Percentiles rank a stretch among this genome's conserved stretches.
Conservation (phyloP, 1,139 yeast genomes). For the Candida neerlandica region DNA sequence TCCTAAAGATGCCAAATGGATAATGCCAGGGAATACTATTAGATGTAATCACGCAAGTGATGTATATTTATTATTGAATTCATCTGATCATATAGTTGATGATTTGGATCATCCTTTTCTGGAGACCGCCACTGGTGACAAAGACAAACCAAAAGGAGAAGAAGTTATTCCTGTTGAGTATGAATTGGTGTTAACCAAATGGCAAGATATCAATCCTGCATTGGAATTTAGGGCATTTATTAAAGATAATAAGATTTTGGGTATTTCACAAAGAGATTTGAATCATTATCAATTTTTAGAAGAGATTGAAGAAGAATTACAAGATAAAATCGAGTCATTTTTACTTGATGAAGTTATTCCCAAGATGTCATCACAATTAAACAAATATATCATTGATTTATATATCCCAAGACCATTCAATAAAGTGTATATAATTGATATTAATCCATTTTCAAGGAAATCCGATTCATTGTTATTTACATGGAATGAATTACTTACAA, state of each 20-base stretch:
- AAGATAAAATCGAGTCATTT: constrained; percentile 55
- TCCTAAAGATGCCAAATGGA: constrained; percentile 95
- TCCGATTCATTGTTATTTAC: constrained; percentile 78
- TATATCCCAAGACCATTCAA: constrained; percentile 77
- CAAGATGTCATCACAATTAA: constrained; percentile 39
- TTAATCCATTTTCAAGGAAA: constrained; percentile 79
- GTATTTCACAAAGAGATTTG: constrained; percentile 81
- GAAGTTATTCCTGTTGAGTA: constrained; percentile 26
- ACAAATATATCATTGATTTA: constrained; percentile 67
- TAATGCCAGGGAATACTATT: constrained; percentile 73
- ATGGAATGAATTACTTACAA: constrained; percentile 71
- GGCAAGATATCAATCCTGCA: constrained; percentile 84
- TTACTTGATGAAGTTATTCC: constrained; percentile 47
- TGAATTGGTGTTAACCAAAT: constrained; percentile 76
- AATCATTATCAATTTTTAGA: constrained; percentile 75
- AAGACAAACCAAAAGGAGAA: constrained; percentile 19
- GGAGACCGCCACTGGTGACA: constrained; percentile 19
- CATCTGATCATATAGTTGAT: constrained; percentile 85
- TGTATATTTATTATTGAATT: constrained; percentile 74
- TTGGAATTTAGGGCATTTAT: constrained; percentile 88
- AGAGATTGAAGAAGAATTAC: constrained; percentile 46
- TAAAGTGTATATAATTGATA: constrained; percentile 70
- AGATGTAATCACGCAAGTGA: constrained; percentile 73
- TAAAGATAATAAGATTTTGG: constrained; percentile 60
- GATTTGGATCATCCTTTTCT: constrained; percentile 78